Percentiles rank a stretch among this genome's conserved stretches.
Evolutionary conservation across 2,329 filamentous ascomycete genomes (phyloP).

Genomic region (Neophaeococcomyces aloes): DNA sequence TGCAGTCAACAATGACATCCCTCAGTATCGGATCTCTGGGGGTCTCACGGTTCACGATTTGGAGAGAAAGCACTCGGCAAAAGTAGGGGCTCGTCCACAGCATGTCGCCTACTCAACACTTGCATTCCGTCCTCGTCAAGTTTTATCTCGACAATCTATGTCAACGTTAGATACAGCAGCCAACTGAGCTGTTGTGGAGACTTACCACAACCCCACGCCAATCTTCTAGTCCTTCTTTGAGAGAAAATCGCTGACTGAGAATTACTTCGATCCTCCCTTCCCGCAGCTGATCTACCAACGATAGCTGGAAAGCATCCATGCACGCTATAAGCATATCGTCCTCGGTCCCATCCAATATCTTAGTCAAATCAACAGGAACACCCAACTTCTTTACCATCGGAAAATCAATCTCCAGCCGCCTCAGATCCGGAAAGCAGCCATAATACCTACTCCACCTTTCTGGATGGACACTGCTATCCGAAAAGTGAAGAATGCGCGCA

Average conservation of each 20-base stretch:
- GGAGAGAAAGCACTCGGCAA: neutral
- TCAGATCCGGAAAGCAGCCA: neutral
- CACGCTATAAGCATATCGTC: neutral
- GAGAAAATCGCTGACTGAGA: slow-evolving; percentile 2
- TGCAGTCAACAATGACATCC: neutral
- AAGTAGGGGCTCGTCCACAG: neutral
- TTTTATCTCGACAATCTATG: neutral
- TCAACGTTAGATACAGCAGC: neutral
- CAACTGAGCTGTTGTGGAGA: neutral
- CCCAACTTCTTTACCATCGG: neutral
- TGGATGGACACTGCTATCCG: slow-evolving; percentile 1
- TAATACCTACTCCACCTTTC: slow-evolving; percentile 6
- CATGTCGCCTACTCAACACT: neutral
- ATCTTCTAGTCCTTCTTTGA: neutral
- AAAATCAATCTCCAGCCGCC: slow-evolving; percentile 6
- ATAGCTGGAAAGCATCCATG: slow-evolving; percentile 2
- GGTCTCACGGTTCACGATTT: neutral
- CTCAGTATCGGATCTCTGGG: neutral
- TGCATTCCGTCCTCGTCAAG: neutral
- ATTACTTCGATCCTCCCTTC: slow-evolving; percentile 1
- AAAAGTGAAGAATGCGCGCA: slow-evolving; percentile 2
- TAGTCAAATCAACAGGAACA: neutral
- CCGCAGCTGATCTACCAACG: neutral
- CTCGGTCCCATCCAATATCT: neutral
- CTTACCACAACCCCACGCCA: slow-evolving; percentile 3